phyloP scores from a whole-genome alignment of 2,329 filamentous ascomycete genomes.

The Stagonosporopsis rhizophila region DNA sequence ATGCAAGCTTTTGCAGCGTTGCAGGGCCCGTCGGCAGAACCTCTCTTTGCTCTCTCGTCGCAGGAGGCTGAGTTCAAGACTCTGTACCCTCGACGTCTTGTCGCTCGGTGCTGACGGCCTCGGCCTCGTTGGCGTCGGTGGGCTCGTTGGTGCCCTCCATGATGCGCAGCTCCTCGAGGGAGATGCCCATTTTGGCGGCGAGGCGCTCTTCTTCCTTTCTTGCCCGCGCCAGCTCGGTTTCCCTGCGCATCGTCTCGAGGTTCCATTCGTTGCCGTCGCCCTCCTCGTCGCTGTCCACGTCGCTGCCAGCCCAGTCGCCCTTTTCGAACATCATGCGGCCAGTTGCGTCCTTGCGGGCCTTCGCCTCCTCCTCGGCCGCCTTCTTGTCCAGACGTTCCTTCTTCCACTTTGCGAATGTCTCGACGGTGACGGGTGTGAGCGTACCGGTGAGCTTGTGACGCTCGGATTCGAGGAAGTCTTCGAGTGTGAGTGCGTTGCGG shows the following conservation, averaged over 20 bases:
- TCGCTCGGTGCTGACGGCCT: slow-evolving; percentile 5
- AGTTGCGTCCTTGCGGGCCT: slow-evolving; percentile 92
- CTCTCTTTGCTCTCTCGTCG: slow-evolving; percentile 8
- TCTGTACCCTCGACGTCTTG: slow-evolving; percentile 9
- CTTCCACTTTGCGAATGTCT: slow-evolving; percentile 97
- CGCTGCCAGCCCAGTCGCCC: slow-evolving; percentile 83
- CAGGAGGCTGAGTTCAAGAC: slow-evolving; percentile 7
- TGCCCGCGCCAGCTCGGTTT: slow-evolving; percentile 79
- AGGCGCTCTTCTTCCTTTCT: slow-evolving; percentile 79
- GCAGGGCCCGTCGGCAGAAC: slow-evolving; percentile 21
- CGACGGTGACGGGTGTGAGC: slow-evolving; percentile 90
- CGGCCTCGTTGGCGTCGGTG: slow-evolving; percentile 12
- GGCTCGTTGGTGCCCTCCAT: slow-evolving; percentile 17
- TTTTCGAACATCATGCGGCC: slow-evolving; percentile 95
- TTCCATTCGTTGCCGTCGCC: slow-evolving; percentile 76
- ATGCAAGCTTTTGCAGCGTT: slow-evolving; percentile 46
- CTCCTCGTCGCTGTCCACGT: slow-evolving; percentile 64
- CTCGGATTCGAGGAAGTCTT: slow-evolving; percentile 97
- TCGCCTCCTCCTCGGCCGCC: slow-evolving; percentile 88
- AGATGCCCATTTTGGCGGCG: slow-evolving; percentile 31
- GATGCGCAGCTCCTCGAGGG: slow-evolving; percentile 27
- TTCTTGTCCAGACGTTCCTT: slow-evolving; percentile 94
- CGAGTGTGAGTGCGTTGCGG: slow-evolving; percentile 89
- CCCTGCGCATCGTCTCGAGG: slow-evolving; percentile 78
- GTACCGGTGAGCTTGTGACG: slow-evolving; percentile 92